These are phyloP conservation scores for Lactifluus subvellereus DNA, from an alignment of 768 basidiomycete genomes.

Conservation along the genomic window DNA sequence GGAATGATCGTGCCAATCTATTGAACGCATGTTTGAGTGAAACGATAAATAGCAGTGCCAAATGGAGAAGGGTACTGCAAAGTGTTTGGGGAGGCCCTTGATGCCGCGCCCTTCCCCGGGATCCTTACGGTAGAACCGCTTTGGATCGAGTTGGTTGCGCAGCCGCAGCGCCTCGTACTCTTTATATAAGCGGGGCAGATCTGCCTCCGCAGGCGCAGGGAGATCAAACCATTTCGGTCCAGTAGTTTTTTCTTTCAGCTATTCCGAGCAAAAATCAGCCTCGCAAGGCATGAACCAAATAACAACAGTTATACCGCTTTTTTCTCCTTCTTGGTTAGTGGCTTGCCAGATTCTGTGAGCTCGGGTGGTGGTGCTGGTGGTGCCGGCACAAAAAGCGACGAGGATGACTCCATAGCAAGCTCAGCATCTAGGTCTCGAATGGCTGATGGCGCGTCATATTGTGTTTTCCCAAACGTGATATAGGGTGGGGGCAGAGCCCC, in stretches of 20 bases:
- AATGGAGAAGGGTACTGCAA: constrained; percentile 55
- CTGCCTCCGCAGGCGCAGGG: constrained; percentile 74
- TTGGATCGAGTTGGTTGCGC: constrained; percentile 85
- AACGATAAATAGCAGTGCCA: background rate
- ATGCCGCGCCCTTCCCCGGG: constrained; percentile 80
- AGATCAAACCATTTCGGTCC: constrained; percentile 86
- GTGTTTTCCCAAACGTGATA: constrained; percentile 46
- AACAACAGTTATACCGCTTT: constrained; percentile 50
- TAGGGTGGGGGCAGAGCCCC: constrained; percentile 60
- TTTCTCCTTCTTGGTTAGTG: constrained; percentile 64
- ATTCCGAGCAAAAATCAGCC: background rate
- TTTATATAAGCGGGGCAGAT: constrained; percentile 70
- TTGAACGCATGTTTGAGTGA: constrained; percentile 13
- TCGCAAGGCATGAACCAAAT: background rate
- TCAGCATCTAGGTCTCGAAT: constrained; percentile 61
- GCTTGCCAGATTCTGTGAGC: constrained; percentile 54
- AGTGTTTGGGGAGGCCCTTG: constrained; percentile 82
- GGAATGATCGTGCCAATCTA: constrained; percentile 79
- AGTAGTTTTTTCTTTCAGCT: constrained; percentile 69
- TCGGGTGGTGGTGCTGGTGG: constrained; percentile 60
- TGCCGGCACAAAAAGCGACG: constrained; percentile 45
- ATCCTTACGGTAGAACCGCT: constrained; percentile 85
- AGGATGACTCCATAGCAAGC: constrained; percentile 45
- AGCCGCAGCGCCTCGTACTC: constrained; percentile 86
- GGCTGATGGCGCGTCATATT: constrained; percentile 39